Percentiles rank a stretch among this genome's conserved stretches.
phyloP scores from a whole-genome alignment of 192 early-diverging fungal species.

The Paraglomus occultum region DNA sequence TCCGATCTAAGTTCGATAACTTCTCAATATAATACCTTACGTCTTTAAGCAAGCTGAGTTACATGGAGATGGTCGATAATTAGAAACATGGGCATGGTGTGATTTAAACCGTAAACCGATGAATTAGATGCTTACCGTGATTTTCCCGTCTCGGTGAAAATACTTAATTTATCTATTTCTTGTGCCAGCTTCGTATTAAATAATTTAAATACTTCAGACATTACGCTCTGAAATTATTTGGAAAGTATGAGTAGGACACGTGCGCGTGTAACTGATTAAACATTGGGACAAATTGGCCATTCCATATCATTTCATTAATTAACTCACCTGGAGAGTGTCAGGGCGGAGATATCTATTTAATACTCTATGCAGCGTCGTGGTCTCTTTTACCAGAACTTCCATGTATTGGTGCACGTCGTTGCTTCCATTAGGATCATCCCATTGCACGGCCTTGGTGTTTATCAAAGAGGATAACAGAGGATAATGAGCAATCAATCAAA shows the following conservation, averaged over 20 bases:
- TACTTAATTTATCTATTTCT: conserved; percentile 20
- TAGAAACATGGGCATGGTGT: not conserved
- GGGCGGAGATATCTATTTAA: conserved; percentile 80
- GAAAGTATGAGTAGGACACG: not conserved
- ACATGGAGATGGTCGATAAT: not conserved
- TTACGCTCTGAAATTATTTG: conserved; percentile 17
- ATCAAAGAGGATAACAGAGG: conserved; percentile 36
- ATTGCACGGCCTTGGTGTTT: conserved; percentile 35
- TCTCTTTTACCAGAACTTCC: conserved; percentile 87
- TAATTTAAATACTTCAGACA: conserved; percentile 22
- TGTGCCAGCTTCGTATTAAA: conserved; percentile 21
- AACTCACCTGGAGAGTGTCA: conserved; percentile 63
- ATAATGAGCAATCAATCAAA: conserved; percentile 18
- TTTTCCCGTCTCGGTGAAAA: conserved; percentile 19
- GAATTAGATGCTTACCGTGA: not conserved
- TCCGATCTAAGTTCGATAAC: conserved; percentile 24
- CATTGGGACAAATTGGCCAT: no score
- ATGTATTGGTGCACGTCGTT: conserved; percentile 55
- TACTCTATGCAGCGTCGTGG: conserved; percentile 87
- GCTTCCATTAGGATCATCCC: conserved; percentile 21
- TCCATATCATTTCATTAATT: no score
- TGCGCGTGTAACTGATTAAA: no score
- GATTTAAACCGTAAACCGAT: not conserved
- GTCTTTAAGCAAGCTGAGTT: conserved; percentile 5
- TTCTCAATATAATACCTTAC: conserved; percentile 19